Evolutionary conservation across 2,329 filamentous ascomycete species (phyloP), one percentile per base, ranked within the genome.

Genomic region (Cordyceps pruinosa): DNA sequence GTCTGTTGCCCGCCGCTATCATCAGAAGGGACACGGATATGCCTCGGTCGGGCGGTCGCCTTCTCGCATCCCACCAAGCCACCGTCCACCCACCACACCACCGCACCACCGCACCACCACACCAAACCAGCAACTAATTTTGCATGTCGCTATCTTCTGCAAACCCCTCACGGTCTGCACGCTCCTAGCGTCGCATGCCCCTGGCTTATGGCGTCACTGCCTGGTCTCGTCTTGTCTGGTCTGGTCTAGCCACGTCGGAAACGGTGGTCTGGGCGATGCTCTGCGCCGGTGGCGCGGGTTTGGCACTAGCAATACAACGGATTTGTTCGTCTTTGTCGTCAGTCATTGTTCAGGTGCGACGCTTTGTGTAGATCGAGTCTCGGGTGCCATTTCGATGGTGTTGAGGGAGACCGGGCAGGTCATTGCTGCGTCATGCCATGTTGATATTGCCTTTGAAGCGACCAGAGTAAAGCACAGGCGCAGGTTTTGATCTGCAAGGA

Each of bases 151-250:
- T 8, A 6, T 49, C 46, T 35, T 19, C 6, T 23, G 2, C 32
- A 32, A 13, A 35, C 34, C 37, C 23, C 23, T 28, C 49, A 21
- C 17, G 15, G 13, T 10, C 49, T 19, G 17, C 39, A 34, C n/a
- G 19, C 41, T 53, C 28, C 39, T 45, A 45, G 41, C 48, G 56
- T 58, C 52, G 56, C 56, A 58, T 47, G 56, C 59, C 61, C 61
- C 60, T 60, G 59, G 61, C 48, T 41, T 55, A 66, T 65, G 60
- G 63, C 64, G 62, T 63, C 64, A 60, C 61, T 60, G 58, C 52
- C 47, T 59, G 41, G n/a, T n/a, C 9, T 10, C n/a, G 32, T n/a
- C n/a, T n/a, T n/a, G 26, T 6, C 30, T 15, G 9, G 9, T 28
- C 26, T 55, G 34, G 41, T 32, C 48, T 41, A 25, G 35, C 34